Base-by-base conservation (phyloP, 2,329 filamentous ascomycete genomes). In the Seiridium unicorne region DNA sequence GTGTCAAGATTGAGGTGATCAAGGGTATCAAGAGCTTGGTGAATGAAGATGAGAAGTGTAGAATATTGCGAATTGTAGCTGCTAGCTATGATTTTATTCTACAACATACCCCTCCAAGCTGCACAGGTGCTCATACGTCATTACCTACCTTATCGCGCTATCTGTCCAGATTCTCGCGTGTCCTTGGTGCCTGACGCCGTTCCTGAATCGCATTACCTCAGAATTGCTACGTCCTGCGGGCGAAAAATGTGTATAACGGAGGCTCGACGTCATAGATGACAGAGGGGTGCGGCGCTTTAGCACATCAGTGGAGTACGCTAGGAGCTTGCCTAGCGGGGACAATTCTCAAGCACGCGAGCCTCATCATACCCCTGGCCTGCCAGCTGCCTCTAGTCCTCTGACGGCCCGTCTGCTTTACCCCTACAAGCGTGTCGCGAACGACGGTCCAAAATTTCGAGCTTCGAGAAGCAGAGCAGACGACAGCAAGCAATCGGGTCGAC, bases 391-490 rank as follows among this genome's bases (percentile, higher is more conserved):
- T 42, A 42, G 13, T 42, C 35, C 9, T 5, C 49, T 31, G 49
- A 13, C 49, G 32, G 49, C 18, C 49, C 32, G 35, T 32, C 32
- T 7, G 18, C 18, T 7, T 32, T 31, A 53, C 49, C 49, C 49
- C 49, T 53, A 34, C 49, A 35, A 53, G 34, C 5, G 34, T n/a
- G 38, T 38, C 49, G 49, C 49, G 35, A 53, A 40, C 32, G 49
- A 36, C 49, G 35, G 11, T 9, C 49, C 49, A 53, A 53, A 57
- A 57, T 47, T 57, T 57, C 55, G 34, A 57, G 55, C 55, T 57
- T 26, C 3, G 11, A 11, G 34, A 8, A 38, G 40, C 42, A 42
- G 32, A 13, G 10, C 31, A 35, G 44, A 48, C 11, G 34, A 38
- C 49, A 53, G 54, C 44, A 57, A 26, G 36, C n/a, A 55, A 26